A percentile compares a stretch with the other conserved stretches of the same genome.
These are phyloP conservation scores for Scytalidium lignicola DNA, from an alignment of 2,329 filamentous ascomycete species.

Conservation along the genomic window DNA sequence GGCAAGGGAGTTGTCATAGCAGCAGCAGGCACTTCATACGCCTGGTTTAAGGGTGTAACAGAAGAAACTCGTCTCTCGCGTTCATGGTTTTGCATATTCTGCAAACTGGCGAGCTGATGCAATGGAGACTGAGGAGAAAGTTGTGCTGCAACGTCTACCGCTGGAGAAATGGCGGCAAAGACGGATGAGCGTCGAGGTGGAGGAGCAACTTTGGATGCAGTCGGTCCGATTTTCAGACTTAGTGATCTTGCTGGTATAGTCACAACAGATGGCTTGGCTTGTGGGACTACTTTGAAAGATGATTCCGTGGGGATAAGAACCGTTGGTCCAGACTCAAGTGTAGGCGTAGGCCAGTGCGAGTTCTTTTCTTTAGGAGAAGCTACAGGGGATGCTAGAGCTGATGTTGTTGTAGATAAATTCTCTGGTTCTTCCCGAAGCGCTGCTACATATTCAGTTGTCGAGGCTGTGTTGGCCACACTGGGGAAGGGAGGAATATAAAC, in stretches of 20 bases:
- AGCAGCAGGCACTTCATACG: constrained; percentile 1
- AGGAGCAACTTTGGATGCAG: neutral
- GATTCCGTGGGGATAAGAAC: constrained; percentile 7
- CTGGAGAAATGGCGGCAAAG: constrained; percentile 1
- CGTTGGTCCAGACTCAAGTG: neutral
- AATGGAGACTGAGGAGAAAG: neutral
- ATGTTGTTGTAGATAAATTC: too few relatives aligned
- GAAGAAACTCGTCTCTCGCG: too few relatives aligned
- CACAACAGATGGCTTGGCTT: constrained; percentile 6
- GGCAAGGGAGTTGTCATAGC: constrained; percentile 4
- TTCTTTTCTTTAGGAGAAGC: neutral
- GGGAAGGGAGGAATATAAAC: neutral
- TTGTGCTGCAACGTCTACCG: neutral
- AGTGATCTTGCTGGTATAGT: constrained; percentile 11
- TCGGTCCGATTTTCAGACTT: neutral
- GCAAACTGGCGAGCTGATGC: too few relatives aligned
- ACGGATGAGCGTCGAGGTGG: constrained; percentile 12
- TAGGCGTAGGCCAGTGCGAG: neutral
- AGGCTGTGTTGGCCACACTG: neutral
- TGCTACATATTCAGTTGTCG: neutral
- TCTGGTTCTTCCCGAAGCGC: neutral
- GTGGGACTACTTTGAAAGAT: constrained; percentile 7
- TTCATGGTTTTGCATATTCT: too few relatives aligned
- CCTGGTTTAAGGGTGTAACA: neutral
- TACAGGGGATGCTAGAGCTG: too few relatives aligned